Evolutionary conservation across 139 green algal species (phyloP).

Genomic region (Astrephomene gubernaculifera): DNA sequence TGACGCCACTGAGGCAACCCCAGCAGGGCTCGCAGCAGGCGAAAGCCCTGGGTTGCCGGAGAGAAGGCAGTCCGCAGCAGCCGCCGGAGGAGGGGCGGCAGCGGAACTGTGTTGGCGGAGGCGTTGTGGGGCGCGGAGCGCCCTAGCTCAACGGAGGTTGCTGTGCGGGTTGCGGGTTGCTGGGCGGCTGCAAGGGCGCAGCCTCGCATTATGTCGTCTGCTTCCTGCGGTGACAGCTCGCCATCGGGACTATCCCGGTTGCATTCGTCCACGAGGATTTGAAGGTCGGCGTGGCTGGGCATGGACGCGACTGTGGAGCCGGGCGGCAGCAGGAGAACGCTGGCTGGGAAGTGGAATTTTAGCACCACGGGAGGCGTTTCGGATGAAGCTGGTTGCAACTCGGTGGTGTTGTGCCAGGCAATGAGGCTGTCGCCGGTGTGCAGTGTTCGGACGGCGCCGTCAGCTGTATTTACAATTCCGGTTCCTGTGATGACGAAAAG

Average conservation of each 20-base stretch:
- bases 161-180: not conserved
- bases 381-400: not conserved
- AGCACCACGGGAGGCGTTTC: conserved; percentile 19
- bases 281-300: conserved; percentile 14
- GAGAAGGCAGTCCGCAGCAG: not conserved
- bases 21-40: not conserved
- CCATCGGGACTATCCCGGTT: not conserved
- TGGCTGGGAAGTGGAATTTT: conserved; percentile 48
- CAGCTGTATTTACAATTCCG: not conserved
- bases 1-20: not conserved
- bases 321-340: conserved; percentile 21
- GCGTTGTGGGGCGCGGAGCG: not conserved
- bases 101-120: not conserved
- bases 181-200: too few species aligned
- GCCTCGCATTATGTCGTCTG: not conserved
- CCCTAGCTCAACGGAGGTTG: too few species aligned
- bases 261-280: conserved; percentile 7
- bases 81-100: not conserved
- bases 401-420: conserved; percentile 41
- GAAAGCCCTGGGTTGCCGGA: not conserved
- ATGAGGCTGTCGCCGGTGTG: conserved; percentile 42
- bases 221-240: conserved; percentile 26
- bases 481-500: conserved; percentile 40
- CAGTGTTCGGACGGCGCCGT: not conserved
- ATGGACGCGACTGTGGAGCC: not conserved